These are phyloP conservation scores for Sugiyamaella pinicola DNA, from an alignment of 1,139 yeast species.

Conservation along the genomic window DNA sequence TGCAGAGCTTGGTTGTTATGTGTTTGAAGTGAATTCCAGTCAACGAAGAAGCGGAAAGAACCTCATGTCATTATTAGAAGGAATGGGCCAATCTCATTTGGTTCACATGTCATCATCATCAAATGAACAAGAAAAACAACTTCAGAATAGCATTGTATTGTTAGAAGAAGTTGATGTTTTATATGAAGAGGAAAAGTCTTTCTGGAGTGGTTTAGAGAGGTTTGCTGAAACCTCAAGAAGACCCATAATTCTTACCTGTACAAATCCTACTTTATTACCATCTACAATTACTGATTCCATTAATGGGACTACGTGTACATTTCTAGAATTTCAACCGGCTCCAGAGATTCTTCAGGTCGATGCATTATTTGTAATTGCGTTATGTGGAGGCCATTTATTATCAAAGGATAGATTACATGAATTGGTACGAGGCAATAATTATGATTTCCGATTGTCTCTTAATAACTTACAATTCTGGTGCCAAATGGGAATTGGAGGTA, in stretches of 20 bases:
- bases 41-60: slow-evolving; percentile 73
- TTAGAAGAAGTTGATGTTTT: slow-evolving; percentile 86
- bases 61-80: slow-evolving; percentile 64
- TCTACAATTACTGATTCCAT: slow-evolving; percentile 41
- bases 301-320: slow-evolving; percentile 25
- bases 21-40: slow-evolving; percentile 80
- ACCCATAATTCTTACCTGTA: slow-evolving; percentile 80
- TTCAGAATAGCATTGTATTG: slow-evolving; percentile 66
- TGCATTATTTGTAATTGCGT: slow-evolving; percentile 44
- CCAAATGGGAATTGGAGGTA: slow-evolving; percentile 44
- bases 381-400: slow-evolving; percentile 46
- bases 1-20: slow-evolving; percentile 65
- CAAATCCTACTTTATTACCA: slow-evolving; percentile 59
- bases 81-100: slow-evolving; percentile 80
- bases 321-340: slow-evolving; percentile 40
- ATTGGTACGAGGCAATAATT: slow-evolving; percentile 43
- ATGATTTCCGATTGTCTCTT: slow-evolving; percentile 60
- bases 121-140: slow-evolving; percentile 30
- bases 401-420: slow-evolving; percentile 42
- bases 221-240: slow-evolving; percentile 68
- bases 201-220: slow-evolving; percentile 75
- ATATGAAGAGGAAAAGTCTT: slow-evolving; percentile 75
- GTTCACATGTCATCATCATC: slow-evolving; percentile 56
- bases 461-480: slow-evolving; percentile 61
- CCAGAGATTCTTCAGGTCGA: slow-evolving; percentile 32